Evolutionary conservation across 1,284 basidiomycete species (phyloP), one percentile per base, ranked within the genome.

Genomic region (Cerrena zonata): DNA sequence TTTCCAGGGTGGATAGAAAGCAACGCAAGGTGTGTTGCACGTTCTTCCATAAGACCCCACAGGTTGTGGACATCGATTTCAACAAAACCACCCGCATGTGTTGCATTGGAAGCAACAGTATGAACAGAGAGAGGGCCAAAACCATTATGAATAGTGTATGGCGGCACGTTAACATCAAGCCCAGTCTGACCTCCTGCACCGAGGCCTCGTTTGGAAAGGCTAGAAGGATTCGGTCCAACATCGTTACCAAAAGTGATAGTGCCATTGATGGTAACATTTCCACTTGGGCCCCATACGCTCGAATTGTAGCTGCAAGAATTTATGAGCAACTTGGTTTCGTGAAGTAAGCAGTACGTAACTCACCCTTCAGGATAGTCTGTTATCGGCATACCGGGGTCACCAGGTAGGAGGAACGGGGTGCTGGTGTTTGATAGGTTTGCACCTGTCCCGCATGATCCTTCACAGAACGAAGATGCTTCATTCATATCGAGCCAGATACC

Each of bases 401-500:
- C 80, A 7, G 79, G 79, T 3, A 81, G 68, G 46, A 73, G 52
- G 60, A 78, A 73, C 1, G 78, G 75, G 36, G 69, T 60, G 34
- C 65, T 67, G 25, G 74, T 74, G 54, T 79, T 72, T 12, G 72
- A 74, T 15, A 79, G 56, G 58, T 82, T 70, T n/a, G 73, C 73
- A 5, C 72, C 74, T 23, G 77, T 76, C 34, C 81, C 80, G 56
- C 84, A 85, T 26, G 81, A 81, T 25, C 77, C 72, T 48, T 75
- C 69, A 61, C 82, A 85, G 64, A 86, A 85, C 2, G 80, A 83
- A 37, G 76, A 77, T 12, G 75, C 71, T 56, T 86, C 84, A 48
- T 86, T 86, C 82, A 88, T 86, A 63, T 89, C 87, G 0, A 88
- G 71, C 87, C 86, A 89, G 47, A 88, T 78, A 2, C 84, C 84